phyloP scores from a whole-genome alignment of 192 early-diverging fungal genomes.

The Obelidium mucronatum region DNA sequence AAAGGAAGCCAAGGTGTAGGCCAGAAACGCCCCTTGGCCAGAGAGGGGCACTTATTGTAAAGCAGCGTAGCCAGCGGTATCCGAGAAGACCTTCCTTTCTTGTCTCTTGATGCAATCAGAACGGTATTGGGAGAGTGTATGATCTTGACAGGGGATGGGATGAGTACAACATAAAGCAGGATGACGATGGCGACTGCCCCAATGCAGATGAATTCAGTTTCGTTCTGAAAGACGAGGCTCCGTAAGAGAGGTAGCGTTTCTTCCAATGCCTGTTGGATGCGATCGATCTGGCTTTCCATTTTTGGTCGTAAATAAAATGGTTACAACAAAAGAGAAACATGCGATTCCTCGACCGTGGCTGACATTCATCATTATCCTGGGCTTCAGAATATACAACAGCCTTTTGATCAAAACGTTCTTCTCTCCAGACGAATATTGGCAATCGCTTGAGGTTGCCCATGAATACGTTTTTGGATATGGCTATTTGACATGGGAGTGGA shows the following conservation, averaged over 20 bases:
- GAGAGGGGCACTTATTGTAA: conserved; percentile 8
- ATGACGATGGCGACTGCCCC: background rate
- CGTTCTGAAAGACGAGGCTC: too few relatives aligned
- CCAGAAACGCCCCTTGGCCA: conserved; percentile 52
- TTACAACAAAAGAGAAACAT: too few relatives aligned
- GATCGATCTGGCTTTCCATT: too few relatives aligned
- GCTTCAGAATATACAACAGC: conserved; percentile 71
- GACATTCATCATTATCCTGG: conserved; percentile 40
- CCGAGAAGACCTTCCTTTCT: background rate
- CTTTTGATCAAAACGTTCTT: conserved; percentile 76
- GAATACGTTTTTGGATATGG: conserved; percentile 87
- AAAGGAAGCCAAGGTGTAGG: conserved; percentile 77
- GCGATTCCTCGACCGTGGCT: conserved; percentile 25
- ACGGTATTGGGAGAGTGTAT: background rate
- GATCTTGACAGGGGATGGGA: background rate
- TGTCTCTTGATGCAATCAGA: background rate
- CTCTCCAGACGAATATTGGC: conserved; percentile 98
- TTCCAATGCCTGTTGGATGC: too few relatives aligned
- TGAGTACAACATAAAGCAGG: background rate
- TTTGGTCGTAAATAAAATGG: too few relatives aligned
- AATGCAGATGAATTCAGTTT: too few relatives aligned
- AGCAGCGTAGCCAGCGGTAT: conserved; percentile 17
- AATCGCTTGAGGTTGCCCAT: conserved; percentile 92
- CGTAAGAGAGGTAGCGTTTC: too few relatives aligned
- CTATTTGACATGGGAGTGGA: conserved; percentile 96